Base-by-base conservation (phyloP, 192 early-diverging fungal genomes). In the Backusella mclennaniae region DNA sequence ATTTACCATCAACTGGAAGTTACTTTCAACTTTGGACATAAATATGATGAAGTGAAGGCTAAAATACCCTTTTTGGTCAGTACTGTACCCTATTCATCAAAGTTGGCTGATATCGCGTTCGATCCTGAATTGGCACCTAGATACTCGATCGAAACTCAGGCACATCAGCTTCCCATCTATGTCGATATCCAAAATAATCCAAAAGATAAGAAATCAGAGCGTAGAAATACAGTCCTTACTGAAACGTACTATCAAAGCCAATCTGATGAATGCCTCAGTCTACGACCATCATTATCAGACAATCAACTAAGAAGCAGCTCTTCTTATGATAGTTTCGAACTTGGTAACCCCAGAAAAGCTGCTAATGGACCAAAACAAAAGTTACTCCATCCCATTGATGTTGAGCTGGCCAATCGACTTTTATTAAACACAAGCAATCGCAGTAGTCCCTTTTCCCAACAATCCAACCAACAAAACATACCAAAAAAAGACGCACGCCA, bases 1-100 rank as follows among this genome's bases (percentile, higher is more conserved):
- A 74, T 81, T 11, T 71, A 77, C 21, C 80, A 81, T 70, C 80
- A 81, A 39, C 52, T 81, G 0, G 76, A 81, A 74, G 44, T 81
- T 6, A 77, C 80, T 14, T 68, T 81, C 21, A 49, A 73, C 19
- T 77, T 81, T 63, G 70, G 70, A 7, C 71, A 81, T 41, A 38
- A 74, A 15, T 59, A 71, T 14, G 80, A 81, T 26, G 73, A 77
- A 14, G 74, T 81, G 2, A 73, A 67, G 15, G 76, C 76, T 11
- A 81, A 81, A 31, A 69, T 81, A 68, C 80, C 80, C n/a, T 41
- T 81, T 17, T 66, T 77, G 19, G 44, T 81, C 12, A 66, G 71
- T 11, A 74, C 80, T 1, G 67, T 77, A n/a, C 76, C 76, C 0
- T 15, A 35, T 19, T 33, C 70, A 63, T 63, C 56, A 12, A 63